These are phyloP conservation scores for Microascus cirrosus DNA, from an alignment of 2,329 filamentous ascomycete genomes.

Conservation along the genomic window DNA sequence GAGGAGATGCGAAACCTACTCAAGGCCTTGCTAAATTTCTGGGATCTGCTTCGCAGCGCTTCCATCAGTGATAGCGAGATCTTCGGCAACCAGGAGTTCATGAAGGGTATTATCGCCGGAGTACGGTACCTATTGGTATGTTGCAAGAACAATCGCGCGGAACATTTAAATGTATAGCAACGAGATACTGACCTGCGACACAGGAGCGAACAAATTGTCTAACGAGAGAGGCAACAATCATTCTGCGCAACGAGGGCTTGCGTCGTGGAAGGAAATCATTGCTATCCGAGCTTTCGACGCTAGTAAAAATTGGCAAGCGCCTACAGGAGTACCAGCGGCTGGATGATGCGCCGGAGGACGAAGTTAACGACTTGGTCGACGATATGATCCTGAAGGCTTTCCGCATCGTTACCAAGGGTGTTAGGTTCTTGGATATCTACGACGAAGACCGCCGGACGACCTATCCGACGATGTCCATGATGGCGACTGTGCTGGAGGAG, in stretches of 20 bases:
- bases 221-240: constrained; percentile 65
- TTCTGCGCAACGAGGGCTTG: constrained; percentile 65
- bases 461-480: constrained; percentile 35
- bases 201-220: constrained; percentile 84
- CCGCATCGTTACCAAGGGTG: constrained; percentile 83
- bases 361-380: constrained; percentile 69
- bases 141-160: constrained; percentile 9
- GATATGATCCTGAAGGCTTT: constrained; percentile 92
- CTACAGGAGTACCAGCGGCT: constrained; percentile 63
- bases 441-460: constrained; percentile 42
- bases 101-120: constrained; percentile 86
- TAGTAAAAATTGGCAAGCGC: constrained; percentile 81
- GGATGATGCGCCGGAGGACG: constrained; percentile 32
- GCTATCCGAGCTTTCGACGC: constrained; percentile 74
- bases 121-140: constrained; percentile 81
- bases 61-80: constrained; percentile 64
- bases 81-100: constrained; percentile 86
- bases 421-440: constrained; percentile 80
- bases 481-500: constrained; percentile 50
- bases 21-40: constrained; percentile 80
- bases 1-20: constrained; percentile 76
- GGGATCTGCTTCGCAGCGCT: constrained; percentile 77
- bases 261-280: constrained; percentile 77
- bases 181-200: neutral
- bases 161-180: neutral